Percentiles rank a stretch among this genome's conserved stretches.
phyloP scores from a whole-genome alignment of 2,329 filamentous ascomycete species.

The Aspergillus oerlinghausenensis region DNA sequence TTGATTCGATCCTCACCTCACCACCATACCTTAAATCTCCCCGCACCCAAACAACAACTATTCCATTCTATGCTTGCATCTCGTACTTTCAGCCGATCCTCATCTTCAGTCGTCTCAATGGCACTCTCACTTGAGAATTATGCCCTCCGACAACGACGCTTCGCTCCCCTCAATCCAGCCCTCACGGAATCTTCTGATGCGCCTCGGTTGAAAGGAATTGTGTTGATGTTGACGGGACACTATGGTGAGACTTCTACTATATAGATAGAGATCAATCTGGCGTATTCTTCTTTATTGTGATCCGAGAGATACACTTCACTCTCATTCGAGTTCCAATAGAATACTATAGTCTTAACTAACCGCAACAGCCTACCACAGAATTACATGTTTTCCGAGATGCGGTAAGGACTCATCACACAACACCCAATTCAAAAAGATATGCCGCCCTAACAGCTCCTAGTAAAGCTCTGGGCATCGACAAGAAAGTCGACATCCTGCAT shows the following conservation, averaged over 20 bases:
- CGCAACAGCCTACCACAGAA: conserved; percentile 72
- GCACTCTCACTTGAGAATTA: conserved; percentile 22
- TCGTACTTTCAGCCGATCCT: not conserved
- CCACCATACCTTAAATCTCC: not conserved
- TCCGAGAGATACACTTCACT: not conserved
- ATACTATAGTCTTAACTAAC: not conserved
- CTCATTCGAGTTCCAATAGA: not conserved
- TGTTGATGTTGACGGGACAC: conserved; percentile 96
- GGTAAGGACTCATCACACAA: conserved; percentile 31
- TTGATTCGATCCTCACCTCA: not conserved
- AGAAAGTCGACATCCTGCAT: conserved; percentile 75
- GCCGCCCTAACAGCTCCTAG: conserved; percentile 14
- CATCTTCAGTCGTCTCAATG: conserved; percentile 6
- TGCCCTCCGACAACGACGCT: conserved; percentile 37
- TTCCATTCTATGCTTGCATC: not conserved
- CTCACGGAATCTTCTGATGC: conserved; percentile 24
- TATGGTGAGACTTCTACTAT: conserved; percentile 58
- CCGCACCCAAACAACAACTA: not conserved
- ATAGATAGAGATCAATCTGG: not conserved
- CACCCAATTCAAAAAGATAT: not conserved
- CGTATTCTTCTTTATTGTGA: not conserved
- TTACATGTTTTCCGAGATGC: conserved; percentile 94
- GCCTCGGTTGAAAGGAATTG: conserved; percentile 52
- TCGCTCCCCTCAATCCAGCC: conserved; percentile 46
- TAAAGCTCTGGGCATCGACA: conserved; percentile 65